Percentiles rank a stretch among this genome's conserved stretches.
These are phyloP conservation scores for Calonectria pteridis DNA, from an alignment of 2,329 filamentous ascomycete genomes.

Conservation along the genomic window DNA sequence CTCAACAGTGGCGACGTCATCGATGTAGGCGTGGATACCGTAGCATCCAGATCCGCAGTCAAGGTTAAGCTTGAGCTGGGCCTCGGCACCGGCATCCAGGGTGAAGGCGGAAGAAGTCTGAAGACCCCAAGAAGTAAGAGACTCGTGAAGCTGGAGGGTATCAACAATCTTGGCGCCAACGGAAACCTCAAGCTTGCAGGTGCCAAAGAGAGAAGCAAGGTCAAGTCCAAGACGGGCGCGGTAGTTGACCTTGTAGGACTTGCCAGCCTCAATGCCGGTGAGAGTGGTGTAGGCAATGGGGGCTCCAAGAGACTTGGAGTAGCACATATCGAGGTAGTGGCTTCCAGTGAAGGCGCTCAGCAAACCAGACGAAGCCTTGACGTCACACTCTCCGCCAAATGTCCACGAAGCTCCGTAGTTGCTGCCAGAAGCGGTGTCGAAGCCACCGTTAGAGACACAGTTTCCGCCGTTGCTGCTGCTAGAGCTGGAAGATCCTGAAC, in stretches of 20 bases:
- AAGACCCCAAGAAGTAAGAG: background rate
- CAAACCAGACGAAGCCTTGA: background rate
- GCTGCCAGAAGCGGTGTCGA: background rate
- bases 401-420: background rate
- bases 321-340: background rate
- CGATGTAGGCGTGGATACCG: background rate
- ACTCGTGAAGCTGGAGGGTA: background rate
- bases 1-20: background rate
- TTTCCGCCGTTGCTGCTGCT: background rate
- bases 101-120: background rate
- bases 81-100: background rate
- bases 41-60: background rate
- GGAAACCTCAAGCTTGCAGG: background rate
- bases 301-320: background rate
- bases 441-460: background rate
- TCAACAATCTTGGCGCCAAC: background rate
- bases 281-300: background rate
- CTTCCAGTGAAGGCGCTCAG: background rate
- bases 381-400: background rate
- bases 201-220: background rate
- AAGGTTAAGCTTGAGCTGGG: background rate
- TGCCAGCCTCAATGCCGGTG: background rate
- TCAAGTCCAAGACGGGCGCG: background rate
- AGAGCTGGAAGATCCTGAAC: background rate
- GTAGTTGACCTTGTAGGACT: background rate